Percentiles rank a stretch among this genome's conserved stretches.
Evolutionary conservation across 331 rosid genomes (phyloP).

Genomic region (Quercus tomentella): DNA sequence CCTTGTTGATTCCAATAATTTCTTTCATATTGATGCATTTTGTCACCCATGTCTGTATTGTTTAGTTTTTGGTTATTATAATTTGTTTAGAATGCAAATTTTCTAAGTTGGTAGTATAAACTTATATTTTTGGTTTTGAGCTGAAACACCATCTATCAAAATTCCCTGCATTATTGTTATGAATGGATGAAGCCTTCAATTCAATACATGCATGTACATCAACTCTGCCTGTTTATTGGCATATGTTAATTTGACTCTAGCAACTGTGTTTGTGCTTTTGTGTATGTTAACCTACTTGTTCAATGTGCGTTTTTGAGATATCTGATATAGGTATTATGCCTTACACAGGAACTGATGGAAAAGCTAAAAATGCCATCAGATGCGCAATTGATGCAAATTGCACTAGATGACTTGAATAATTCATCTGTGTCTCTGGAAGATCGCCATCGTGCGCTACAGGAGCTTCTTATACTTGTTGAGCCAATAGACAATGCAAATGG

Average conservation of each 20-base stretch:
- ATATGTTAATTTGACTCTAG: neutral
- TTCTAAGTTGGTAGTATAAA: neutral
- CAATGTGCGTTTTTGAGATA: neutral
- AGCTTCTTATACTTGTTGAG: constrained; percentile 83
- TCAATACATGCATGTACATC: neutral
- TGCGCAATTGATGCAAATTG: constrained; percentile 74
- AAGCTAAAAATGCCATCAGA: constrained; percentile 69
- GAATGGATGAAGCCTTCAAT: neutral
- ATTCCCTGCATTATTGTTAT: neutral
- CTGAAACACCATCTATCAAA: neutral
- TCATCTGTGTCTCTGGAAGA: constrained; percentile 66
- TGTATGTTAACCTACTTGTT: neutral
- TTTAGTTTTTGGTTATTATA: neutral
- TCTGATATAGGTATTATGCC: neutral
- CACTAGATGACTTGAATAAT: constrained; percentile 69
- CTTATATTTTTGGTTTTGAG: neutral
- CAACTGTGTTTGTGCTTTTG: neutral
- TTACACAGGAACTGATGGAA: constrained; percentile 70
- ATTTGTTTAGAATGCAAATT: neutral
- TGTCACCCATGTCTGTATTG: neutral
- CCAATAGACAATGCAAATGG: constrained; percentile 82
- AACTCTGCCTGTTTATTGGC: neutral
- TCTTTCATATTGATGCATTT: neutral
- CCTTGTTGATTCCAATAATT: neutral
- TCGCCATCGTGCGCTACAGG: constrained; percentile 65